phyloP scores from a whole-genome alignment of 306 rosid genomes.

The Morella rubra region DNA sequence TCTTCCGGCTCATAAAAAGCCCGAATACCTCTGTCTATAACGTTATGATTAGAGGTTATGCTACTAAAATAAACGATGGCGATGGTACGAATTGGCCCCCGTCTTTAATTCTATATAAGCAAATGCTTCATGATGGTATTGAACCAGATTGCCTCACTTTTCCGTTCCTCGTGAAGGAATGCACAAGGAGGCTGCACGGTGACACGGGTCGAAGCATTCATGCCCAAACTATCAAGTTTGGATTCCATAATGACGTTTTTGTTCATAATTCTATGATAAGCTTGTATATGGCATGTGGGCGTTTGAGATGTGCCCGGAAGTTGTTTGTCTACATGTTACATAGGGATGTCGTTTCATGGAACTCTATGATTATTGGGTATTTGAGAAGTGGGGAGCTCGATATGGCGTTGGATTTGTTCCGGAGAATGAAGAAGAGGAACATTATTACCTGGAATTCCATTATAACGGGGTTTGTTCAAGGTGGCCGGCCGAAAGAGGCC shows the following conservation, averaged over 20 bases:
- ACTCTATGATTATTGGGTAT: constrained; percentile 64
- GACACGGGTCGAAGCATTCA: constrained; percentile 49
- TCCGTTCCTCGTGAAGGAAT: constrained; percentile 64
- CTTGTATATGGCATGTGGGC: constrained; percentile 47
- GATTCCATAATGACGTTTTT: constrained; percentile 49
- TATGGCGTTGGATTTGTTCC: constrained; percentile 53
- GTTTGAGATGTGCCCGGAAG: constrained; percentile 39
- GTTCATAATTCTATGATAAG: constrained; percentile 55
- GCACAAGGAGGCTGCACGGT: constrained; percentile 36
- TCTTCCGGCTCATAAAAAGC: constrained; percentile 46
- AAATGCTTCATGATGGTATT: constrained; percentile 52
- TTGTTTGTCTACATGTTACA: constrained; percentile 68
- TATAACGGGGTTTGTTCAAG: constrained; percentile 74
- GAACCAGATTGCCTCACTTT: constrained; percentile 65
- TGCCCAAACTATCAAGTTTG: constrained; percentile 56
- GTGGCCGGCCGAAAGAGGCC: constrained; percentile 63
- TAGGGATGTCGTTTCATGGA: constrained; percentile 72
- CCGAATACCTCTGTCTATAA: constrained; percentile 61
- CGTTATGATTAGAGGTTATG: constrained; percentile 68
- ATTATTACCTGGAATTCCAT: constrained; percentile 76
- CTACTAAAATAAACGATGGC: constrained; percentile 11
- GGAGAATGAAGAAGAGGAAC: constrained; percentile 47
- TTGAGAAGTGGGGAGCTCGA: constrained; percentile 59
- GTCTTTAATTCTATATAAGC: constrained; percentile 52
- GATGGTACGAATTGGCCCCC: constrained; percentile 10